A percentile compares a stretch with the other conserved stretches of the same genome.
phyloP scores from a whole-genome alignment of 495 filamentous ascomycete genomes.

The Halenospora varia region DNA sequence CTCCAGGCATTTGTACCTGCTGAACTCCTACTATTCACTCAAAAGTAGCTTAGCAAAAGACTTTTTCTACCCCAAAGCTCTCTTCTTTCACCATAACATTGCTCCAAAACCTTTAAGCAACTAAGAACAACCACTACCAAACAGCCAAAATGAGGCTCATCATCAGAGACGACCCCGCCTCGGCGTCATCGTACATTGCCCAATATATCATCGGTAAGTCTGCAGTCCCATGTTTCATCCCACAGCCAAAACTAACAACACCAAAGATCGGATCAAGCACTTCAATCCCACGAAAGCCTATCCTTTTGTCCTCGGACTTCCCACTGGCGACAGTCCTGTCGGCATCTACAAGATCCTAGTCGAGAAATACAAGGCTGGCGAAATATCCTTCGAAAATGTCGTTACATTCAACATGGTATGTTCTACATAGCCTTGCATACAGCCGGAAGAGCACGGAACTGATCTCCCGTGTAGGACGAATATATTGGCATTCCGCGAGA shows the following conservation, averaged over 20 bases:
- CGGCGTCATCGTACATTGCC: constrained; percentile 70
- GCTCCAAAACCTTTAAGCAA: too few species aligned
- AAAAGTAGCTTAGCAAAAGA: too few species aligned
- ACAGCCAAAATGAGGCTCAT: constrained; percentile 68
- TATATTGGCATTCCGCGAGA: constrained; percentile 79
- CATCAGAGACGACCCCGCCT: constrained; percentile 64
- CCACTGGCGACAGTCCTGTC: constrained; percentile 76
- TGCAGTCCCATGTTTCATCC: background rate
- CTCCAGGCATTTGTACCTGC: background rate
- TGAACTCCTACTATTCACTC: too few species aligned
- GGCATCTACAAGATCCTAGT: constrained; percentile 76
- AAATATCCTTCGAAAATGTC: constrained; percentile 83
- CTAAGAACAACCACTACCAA: background rate
- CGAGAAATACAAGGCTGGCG: constrained; percentile 67
- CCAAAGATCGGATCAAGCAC: constrained; percentile 60
- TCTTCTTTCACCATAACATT: too few species aligned
- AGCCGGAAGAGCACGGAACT: constrained; percentile 1
- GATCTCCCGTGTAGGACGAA: constrained; percentile 58
- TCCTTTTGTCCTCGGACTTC: constrained; percentile 80
- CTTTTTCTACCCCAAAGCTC: too few species aligned
- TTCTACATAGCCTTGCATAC: background rate
- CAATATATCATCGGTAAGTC: constrained; percentile 74
- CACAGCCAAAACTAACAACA: constrained; percentile 1
- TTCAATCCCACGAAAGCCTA: constrained; percentile 65
- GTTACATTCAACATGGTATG: constrained; percentile 89